A percentile compares a stretch with the other conserved stretches of the same genome.
Evolutionary conservation across 805 yeast species (phyloP).

Genomic region (Starmerella stellata): DNA sequence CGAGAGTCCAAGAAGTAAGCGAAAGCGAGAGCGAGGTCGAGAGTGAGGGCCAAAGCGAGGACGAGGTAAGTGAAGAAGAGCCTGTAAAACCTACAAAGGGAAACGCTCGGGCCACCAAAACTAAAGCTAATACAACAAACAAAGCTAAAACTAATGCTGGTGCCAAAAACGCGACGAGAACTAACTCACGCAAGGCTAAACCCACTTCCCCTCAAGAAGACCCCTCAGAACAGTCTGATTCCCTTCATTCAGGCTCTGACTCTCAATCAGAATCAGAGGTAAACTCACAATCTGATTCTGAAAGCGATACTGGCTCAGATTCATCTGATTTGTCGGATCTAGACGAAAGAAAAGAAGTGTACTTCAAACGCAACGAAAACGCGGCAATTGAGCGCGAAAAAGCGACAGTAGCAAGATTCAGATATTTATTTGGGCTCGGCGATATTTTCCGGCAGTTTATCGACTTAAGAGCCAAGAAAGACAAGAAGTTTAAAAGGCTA

Average conservation of each 20-base stretch:
- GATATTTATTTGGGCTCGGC: conserved; percentile 59
- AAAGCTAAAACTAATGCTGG: background rate
- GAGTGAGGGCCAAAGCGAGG: background rate
- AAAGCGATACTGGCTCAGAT: background rate
- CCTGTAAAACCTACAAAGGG: background rate
- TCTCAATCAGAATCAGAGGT: too few species aligned
- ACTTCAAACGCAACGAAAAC: conserved; percentile 9
- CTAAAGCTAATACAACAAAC: background rate
- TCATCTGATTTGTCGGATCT: background rate
- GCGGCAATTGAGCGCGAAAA: conserved; percentile 16
- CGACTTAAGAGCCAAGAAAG: conserved; percentile 58
- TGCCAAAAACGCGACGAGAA: too few species aligned
- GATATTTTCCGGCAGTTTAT: conserved; percentile 76
- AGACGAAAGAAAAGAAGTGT: conserved; percentile 2
- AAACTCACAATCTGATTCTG: too few species aligned
- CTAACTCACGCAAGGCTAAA: too few species aligned
- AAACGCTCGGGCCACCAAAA: background rate
- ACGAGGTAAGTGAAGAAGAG: background rate
- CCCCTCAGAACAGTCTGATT: too few species aligned
- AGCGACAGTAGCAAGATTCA: conserved; percentile 59
- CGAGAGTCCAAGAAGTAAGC: background rate
- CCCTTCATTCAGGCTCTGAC: too few species aligned
- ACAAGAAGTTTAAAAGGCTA: conserved; percentile 34
- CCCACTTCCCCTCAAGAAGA: too few species aligned
- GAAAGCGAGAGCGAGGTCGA: background rate